Base-by-base conservation (phyloP, 1,284 basidiomycete genomes). In the Ustilago nuda region DNA sequence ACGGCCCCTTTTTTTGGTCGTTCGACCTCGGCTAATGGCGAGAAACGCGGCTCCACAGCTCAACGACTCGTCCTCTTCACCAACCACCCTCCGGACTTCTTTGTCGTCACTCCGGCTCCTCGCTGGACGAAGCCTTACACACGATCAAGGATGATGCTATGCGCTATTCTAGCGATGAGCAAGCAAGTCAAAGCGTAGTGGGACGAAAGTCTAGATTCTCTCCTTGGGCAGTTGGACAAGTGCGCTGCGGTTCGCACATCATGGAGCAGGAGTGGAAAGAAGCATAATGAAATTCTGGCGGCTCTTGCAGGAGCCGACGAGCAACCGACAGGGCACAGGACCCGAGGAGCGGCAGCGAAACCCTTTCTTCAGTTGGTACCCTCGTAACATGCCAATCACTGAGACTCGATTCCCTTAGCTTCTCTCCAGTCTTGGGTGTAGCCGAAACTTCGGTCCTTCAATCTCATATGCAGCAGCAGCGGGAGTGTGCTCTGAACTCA, bases 291-390 rank as follows among this genome's bases (percentile, higher is more conserved):
- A 33, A 3, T 19, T 39, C 19, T 8, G 15, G 66, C 66, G 66
- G 66, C 66, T 69, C 58, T 37, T 12, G 55, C 57, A 65, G 61
- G 67, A 70, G 67, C 67, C 67, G 67, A 70, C 57, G 61, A 32
- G 45, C 27, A 19, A 9, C 12, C 41, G 23, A 27, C 23, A 17
- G 3, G 39, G 39, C 37, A 8, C 19, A 41, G 0, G 8, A 0
- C n/a, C 23, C 23, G 51, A 50, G 48, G 53, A 70, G 57, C 61
- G 50, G 66, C 52, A 33, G 60, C 59, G n/a, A 27, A 50, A 30
- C 8, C 15, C 27, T 13, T 50, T 13, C 48, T 13, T n/a, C 48
- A 27, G 48, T 9, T 13, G 11, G 23, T 19, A 4, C 48, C 27
- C 30, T 32, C 8, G 48, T 50, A 32, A 50, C 48, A 27, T 50